These are phyloP conservation scores for Schoenoplectus tabernaemontani DNA, from an alignment of 202 grass and related monocot species.

Conservation along the genomic window DNA sequence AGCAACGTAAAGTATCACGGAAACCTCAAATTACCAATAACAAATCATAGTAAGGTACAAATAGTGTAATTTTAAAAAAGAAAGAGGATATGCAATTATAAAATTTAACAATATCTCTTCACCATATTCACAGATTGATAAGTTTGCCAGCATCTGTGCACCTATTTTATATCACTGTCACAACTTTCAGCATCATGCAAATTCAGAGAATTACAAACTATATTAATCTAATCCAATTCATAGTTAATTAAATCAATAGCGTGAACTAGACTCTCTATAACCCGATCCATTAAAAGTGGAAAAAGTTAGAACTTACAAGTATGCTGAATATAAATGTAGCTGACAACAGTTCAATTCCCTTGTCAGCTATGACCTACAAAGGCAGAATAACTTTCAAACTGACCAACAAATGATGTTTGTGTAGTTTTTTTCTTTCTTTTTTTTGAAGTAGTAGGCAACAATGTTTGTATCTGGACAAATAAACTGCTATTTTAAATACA, in stretches of 20 bases:
- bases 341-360: constrained; percentile 63
- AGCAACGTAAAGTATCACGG: constrained; percentile 39
- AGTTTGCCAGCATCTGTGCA: too few relatives aligned
- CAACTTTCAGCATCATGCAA: not conserved
- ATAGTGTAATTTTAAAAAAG: not conserved
- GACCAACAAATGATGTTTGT: not conserved
- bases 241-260: not conserved
- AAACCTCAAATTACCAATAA: constrained; percentile 43
- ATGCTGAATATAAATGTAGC: constrained; percentile 71
- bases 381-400: constrained; percentile 8
- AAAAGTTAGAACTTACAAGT: constrained; percentile 36
- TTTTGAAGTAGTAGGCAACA: not conserved
- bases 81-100: not conserved
- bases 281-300: not conserved
- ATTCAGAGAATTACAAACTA: not conserved
- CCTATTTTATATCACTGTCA: not conserved
- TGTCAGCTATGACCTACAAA: constrained; percentile 84
- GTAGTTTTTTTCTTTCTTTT: not conserved
- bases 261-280: not conserved
- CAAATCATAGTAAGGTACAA: not conserved
- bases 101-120: not conserved
- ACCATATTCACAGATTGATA: too few relatives aligned
- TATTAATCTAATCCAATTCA: not conserved
- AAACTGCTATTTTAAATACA: not conserved
- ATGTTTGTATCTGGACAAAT: not conserved